These are phyloP conservation scores for Thelonectria rubi DNA, from an alignment of 2,329 filamentous ascomycete genomes.

Conservation along the genomic window DNA sequence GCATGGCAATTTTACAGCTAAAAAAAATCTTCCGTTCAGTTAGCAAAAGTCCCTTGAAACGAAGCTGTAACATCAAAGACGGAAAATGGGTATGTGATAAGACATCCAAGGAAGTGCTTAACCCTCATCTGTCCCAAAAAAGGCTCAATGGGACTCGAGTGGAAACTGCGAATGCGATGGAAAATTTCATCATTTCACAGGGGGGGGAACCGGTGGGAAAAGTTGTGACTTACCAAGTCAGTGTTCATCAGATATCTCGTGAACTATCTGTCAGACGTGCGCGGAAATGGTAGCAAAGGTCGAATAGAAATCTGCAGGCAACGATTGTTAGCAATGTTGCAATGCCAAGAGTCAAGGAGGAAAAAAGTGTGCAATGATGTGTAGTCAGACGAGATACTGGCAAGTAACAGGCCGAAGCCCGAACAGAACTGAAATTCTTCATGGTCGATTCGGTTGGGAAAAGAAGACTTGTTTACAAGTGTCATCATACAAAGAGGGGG, in stretches of 20 bases:
- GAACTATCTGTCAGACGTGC: constrained; percentile 27
- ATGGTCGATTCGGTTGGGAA: constrained; percentile 89
- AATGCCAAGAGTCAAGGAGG: neutral
- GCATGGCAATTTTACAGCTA: neutral
- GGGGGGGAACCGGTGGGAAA: constrained; percentile 8
- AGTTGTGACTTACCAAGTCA: constrained; percentile 32
- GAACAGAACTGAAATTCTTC: constrained; percentile 76
- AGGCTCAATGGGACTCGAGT: constrained; percentile 79
- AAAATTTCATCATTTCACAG: constrained; percentile 73
- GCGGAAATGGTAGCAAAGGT: constrained; percentile 7
- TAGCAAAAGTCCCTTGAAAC: constrained; percentile 33
- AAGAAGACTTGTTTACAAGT: constrained; percentile 78
- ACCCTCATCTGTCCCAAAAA: constrained; percentile 74
- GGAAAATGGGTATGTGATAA: constrained; percentile 55
- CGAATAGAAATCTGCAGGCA: constrained; percentile 30
- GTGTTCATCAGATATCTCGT: neutral
- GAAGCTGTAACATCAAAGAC: constrained; percentile 23
- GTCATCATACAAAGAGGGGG: constrained; percentile 71
- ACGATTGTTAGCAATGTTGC: constrained; percentile 36
- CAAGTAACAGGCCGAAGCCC: constrained; percentile 85
- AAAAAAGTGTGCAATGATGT: constrained; percentile 24
- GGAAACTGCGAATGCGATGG: constrained; percentile 88
- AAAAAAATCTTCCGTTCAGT: constrained; percentile 32
- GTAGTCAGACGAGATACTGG: constrained; percentile 85
- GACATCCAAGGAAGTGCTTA: constrained; percentile 79